Evolutionary conservation across 139 green algal species (phyloP), one percentile per base, ranked within the genome.

Genomic region (Chlamydomonas sp.): DNA sequence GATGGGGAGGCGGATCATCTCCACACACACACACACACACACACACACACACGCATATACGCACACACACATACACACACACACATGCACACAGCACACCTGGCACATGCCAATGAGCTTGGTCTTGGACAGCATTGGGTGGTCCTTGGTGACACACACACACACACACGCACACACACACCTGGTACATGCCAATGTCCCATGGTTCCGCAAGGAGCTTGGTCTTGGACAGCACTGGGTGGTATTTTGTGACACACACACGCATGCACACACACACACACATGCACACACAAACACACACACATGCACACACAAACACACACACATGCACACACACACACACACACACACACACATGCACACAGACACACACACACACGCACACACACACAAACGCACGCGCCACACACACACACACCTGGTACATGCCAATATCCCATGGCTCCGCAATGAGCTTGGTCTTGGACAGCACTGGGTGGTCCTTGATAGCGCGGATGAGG

Each of bases 151-250:
- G n/a, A 33, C 16, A 20, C 10, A 8, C 62, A n/a, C 24, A 35
- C 35, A 5, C 33, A 34, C 37, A 26, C 29, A n/a, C n/a, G n/a
- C n/a, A n/a, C n/a, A 37, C 50, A 8, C 67, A 33, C 62, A 88
- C 83, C 84, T 36, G 57, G 57, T 65, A 33, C 24, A 33, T 33
- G 24, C 57, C 57, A 65, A 33, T n/a, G 81, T 96, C 91, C 91
- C 92, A 97, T 2, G 91, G 90, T 81, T 96, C 91, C 0, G 90
- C 87, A 33, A 97, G 92, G n/a, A n/a, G n/a, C n/a, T n/a, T n/a
- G n/a, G n/a, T n/a, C n/a, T n/a, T n/a, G n/a, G n/a, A n/a, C n/a
- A n/a, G n/a, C n/a, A n/a, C n/a, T n/a, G n/a, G n/a, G 10, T 24
- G 50, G 50, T n/a, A n/a, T 5, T n/a, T n/a, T 22, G 31, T 26